Evolutionary conservation across 331 rosid genomes (phyloP).

Genomic region (Stylosanthes scabra): DNA sequence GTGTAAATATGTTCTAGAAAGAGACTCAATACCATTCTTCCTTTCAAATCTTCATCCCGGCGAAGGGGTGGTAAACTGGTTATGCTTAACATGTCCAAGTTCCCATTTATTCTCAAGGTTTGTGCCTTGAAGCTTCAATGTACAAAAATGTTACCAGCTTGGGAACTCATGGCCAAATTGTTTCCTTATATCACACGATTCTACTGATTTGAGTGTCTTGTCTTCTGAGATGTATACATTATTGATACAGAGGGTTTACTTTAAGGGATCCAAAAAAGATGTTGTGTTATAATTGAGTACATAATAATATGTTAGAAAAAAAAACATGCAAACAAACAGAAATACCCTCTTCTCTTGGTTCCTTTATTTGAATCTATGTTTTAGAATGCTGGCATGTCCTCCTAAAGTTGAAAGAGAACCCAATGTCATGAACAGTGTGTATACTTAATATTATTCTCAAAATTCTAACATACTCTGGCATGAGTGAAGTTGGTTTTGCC

Average conservation of each 20-base stretch:
- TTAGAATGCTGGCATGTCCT: constrained; percentile 24
- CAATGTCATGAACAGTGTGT: constrained; percentile 21
- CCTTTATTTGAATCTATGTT: not conserved
- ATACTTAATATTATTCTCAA: not conserved
- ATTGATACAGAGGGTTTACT: constrained; percentile 2
- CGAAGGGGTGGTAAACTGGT: constrained; percentile 18
- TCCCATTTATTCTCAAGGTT: constrained; percentile 20
- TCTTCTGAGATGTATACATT: constrained; percentile 31
- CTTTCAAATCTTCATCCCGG: constrained; percentile 33
- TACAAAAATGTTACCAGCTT: constrained; percentile 31
- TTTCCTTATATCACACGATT: constrained; percentile 18
- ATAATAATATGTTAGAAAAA: not conserved
- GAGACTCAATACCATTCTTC: constrained; percentile 30
- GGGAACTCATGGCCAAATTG: constrained; percentile 20
- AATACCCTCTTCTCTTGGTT: constrained; percentile 1
- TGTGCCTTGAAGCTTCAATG: constrained; percentile 39
- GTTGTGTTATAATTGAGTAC: constrained; percentile 19
- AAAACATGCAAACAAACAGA: constrained; percentile 10
- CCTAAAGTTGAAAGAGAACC: constrained; percentile 35
- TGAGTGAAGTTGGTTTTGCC: constrained; percentile 5
- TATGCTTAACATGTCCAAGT: constrained; percentile 34
- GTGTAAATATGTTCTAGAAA: constrained; percentile 78
- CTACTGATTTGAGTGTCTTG: constrained; percentile 38
- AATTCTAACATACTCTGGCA: constrained; percentile 17
- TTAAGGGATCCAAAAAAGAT: constrained; percentile 3